These are phyloP conservation scores for Malus orientalis DNA, from an alignment of 306 rosid genomes.

Conservation along the genomic window DNA sequence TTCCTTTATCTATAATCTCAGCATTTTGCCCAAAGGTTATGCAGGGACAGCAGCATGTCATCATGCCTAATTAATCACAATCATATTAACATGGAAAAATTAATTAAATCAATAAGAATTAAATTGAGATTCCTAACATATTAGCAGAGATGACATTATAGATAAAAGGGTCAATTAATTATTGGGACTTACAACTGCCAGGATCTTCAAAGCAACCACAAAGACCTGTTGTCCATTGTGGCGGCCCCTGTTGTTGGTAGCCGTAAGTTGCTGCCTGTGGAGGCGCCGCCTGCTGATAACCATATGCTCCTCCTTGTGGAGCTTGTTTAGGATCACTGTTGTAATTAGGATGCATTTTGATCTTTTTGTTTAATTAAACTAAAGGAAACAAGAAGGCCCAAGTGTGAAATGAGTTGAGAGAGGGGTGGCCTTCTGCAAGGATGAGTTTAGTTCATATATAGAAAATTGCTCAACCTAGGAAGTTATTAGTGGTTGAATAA, in stretches of 20 bases:
- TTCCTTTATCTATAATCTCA: slow-evolving; percentile 4
- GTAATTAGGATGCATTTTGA: background rate
- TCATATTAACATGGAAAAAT: too few species aligned
- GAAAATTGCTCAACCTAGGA: background rate
- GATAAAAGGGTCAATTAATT: background rate
- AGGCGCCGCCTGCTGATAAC: background rate
- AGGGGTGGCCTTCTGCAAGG: background rate
- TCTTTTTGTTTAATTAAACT: background rate
- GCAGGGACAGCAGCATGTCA: slow-evolving; percentile 14
- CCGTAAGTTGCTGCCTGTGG: background rate
- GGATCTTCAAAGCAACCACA: slow-evolving; percentile 7
- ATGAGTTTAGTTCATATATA: background rate
- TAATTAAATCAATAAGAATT: too few species aligned
- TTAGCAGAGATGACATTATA: too few species aligned
- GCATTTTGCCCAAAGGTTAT: slow-evolving; percentile 11
- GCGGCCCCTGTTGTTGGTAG: background rate
- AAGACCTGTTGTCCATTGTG: slow-evolving; percentile 11
- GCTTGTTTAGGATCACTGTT: background rate
- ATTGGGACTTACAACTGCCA: background rate
- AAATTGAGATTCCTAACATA: too few species aligned
- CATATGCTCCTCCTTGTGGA: background rate
- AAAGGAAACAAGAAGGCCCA: background rate
- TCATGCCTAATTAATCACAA: background rate
- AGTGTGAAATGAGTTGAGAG: background rate
- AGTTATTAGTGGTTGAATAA: background rate